Conservation (phyloP, 2,329 filamentous ascomycete genomes). For the Chaetomiaceae sp. region DNA sequence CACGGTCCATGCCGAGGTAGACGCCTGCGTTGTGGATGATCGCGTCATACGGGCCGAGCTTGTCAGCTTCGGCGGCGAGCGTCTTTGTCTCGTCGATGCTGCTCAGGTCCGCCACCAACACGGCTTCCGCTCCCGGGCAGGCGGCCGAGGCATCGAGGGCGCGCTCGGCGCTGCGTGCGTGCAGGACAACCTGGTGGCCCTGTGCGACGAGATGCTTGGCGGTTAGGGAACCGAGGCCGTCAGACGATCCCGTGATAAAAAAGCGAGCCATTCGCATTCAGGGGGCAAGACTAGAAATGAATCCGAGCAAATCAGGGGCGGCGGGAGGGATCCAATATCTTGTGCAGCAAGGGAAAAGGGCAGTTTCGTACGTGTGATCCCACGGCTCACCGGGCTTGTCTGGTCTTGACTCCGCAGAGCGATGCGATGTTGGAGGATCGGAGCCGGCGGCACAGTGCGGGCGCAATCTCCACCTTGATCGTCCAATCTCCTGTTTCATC, state of each 20-base stretch:
- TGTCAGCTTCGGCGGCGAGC: conserved; percentile 48
- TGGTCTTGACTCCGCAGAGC: background rate
- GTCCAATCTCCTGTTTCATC: background rate
- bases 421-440: background rate
- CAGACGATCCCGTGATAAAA: conserved; percentile 53
- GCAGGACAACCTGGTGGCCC: conserved; percentile 53
- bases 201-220: conserved; percentile 46
- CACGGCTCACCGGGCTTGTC: background rate
- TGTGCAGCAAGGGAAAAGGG: too few relatives aligned
- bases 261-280: conserved; percentile 31
- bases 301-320: too few relatives aligned
- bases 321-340: too few relatives aligned
- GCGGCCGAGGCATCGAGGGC: conserved; percentile 45
- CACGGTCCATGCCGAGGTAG: conserved; percentile 35
- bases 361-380: too few relatives aligned
- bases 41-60: conserved; percentile 47
- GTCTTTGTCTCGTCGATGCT: conserved; percentile 47
- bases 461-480: background rate
- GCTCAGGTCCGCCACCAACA: conserved; percentile 50
- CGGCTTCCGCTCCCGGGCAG: conserved; percentile 46
- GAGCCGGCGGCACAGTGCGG: background rate
- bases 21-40: conserved; percentile 57
- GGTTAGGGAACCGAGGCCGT: conserved; percentile 50
- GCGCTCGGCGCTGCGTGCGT: conserved; percentile 52
- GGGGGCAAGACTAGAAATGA: too few relatives aligned